Conservation (phyloP, 2,329 filamentous ascomycete genomes). For the Cladosporium sp. region DNA sequence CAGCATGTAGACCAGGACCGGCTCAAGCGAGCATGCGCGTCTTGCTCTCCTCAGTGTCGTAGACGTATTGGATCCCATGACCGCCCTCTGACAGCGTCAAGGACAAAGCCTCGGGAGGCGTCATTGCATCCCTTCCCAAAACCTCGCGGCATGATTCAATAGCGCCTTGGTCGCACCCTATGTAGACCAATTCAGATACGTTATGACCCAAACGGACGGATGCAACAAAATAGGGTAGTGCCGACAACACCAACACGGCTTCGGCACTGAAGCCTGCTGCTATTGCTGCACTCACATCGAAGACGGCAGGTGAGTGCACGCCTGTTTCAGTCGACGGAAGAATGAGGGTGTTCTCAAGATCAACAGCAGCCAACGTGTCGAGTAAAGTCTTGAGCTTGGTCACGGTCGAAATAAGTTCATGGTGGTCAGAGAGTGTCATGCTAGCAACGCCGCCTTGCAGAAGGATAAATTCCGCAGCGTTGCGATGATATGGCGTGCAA, state of each 20-base stretch:
- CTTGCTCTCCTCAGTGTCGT: not conserved
- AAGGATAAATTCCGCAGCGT: too few relatives aligned
- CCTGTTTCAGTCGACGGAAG: not conserved
- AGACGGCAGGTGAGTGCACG: not conserved
- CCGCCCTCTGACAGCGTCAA: not conserved
- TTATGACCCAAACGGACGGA: not conserved
- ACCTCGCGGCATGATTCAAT: not conserved
- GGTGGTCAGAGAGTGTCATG: too few relatives aligned
- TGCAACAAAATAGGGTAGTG: not conserved
- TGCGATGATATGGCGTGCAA: too few relatives aligned
- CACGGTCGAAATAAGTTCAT: too few relatives aligned
- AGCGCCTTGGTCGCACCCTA: not conserved
- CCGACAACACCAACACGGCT: not conserved
- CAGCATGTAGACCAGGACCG: not conserved
- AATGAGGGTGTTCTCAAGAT: too few relatives aligned
- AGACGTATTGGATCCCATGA: not conserved
- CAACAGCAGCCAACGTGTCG: too few relatives aligned
- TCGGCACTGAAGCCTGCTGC: conserved; percentile 1
- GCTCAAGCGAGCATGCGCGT: not conserved
- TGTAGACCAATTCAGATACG: not conserved
- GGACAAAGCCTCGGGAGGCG: not conserved
- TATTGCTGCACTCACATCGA: not conserved
- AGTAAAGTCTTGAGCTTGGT: too few relatives aligned
- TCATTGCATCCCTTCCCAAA: not conserved
- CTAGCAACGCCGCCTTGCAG: too few relatives aligned